Conservation (phyloP, 1,139 yeast genomes). For the Spencermartinsiella ligniputridi region DNA sequence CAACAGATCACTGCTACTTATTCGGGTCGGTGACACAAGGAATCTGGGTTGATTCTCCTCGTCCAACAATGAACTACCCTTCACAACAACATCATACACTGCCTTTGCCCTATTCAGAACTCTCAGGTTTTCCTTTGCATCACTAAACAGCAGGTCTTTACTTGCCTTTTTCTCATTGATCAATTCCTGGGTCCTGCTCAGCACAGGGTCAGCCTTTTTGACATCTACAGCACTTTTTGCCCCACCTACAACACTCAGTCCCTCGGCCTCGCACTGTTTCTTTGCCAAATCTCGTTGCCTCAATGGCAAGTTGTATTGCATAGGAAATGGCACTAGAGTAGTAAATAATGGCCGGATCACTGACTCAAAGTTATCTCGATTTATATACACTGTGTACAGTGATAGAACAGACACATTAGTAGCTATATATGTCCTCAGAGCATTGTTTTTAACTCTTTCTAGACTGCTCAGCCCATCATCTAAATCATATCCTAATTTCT, state of each 20-base stretch:
- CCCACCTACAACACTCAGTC: conserved; percentile 8
- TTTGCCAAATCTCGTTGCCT: conserved; percentile 47
- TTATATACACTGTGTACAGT: conserved; percentile 58
- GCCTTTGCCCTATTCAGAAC: conserved; percentile 44
- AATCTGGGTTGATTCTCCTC: conserved; percentile 3
- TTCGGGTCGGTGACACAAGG: conserved; percentile 12
- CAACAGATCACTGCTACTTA: conserved; percentile 25
- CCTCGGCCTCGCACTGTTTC: conserved; percentile 37
- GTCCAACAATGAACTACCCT: neutral
- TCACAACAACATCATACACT: conserved; percentile 32
- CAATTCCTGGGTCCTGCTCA: conserved; percentile 31
- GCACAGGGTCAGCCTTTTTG: conserved; percentile 12
- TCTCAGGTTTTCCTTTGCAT: conserved; percentile 48
- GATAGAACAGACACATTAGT: conserved; percentile 47
- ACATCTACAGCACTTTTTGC: conserved; percentile 4
- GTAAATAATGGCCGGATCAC: conserved; percentile 60
- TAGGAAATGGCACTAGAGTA: conserved; percentile 66
- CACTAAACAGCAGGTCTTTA: conserved; percentile 43
- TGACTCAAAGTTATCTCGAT: conserved; percentile 58
- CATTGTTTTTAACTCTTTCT: conserved; percentile 25
- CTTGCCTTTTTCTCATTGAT: conserved; percentile 43
- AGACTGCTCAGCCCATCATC: conserved; percentile 19
- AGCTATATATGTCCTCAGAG: conserved; percentile 39
- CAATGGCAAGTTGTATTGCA: conserved; percentile 77
- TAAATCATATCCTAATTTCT: conserved; percentile 21